phyloP scores from a whole-genome alignment of 1,284 basidiomycete genomes.

The Pseudozyma sp. region DNA sequence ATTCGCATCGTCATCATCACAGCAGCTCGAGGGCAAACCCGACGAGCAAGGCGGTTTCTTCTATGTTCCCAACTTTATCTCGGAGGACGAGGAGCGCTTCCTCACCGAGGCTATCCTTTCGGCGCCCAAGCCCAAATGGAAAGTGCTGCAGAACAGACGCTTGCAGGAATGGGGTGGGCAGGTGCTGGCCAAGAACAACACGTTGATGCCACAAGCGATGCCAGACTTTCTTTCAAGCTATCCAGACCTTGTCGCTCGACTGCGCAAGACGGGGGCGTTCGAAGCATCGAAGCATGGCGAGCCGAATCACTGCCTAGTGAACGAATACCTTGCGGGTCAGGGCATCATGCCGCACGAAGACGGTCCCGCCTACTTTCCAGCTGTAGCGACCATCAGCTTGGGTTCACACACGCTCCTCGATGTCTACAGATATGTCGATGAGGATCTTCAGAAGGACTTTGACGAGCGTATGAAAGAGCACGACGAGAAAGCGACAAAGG shows the following conservation, averaged over 20 bases:
- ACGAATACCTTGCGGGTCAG: slow-evolving; percentile 83
- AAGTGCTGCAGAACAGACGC: slow-evolving; percentile 76
- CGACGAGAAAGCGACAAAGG: slow-evolving; percentile 15
- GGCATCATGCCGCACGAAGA: slow-evolving; percentile 92
- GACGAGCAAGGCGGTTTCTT: slow-evolving; percentile 49
- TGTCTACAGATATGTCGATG: slow-evolving; percentile 78
- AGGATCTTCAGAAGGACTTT: slow-evolving; percentile 42
- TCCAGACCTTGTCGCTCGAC: slow-evolving; percentile 80
- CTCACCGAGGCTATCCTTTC: slow-evolving; percentile 77
- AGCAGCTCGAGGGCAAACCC: background rate
- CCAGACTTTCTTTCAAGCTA: slow-evolving; percentile 75
- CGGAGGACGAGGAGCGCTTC: slow-evolving; percentile 81
- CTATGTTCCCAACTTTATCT: slow-evolving; percentile 81
- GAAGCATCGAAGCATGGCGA: slow-evolving; percentile 74
- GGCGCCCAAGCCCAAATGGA: slow-evolving; percentile 86
- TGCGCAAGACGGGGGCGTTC: slow-evolving; percentile 76
- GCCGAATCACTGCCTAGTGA: slow-evolving; percentile 81
- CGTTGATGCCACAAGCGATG: slow-evolving; percentile 75
- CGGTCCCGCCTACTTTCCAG: slow-evolving; percentile 85
- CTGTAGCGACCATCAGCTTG: slow-evolving; percentile 88
- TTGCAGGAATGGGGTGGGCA: slow-evolving; percentile 73
- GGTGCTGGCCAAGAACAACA: slow-evolving; percentile 73
- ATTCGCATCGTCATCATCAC: slow-evolving; percentile 19
- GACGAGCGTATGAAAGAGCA: slow-evolving; percentile 37
- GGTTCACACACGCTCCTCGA: slow-evolving; percentile 86